Percentiles rank a stretch among this genome's conserved stretches.
Evolutionary conservation across 768 basidiomycete species (phyloP).

Genomic region (Boletus tomentosulus): DNA sequence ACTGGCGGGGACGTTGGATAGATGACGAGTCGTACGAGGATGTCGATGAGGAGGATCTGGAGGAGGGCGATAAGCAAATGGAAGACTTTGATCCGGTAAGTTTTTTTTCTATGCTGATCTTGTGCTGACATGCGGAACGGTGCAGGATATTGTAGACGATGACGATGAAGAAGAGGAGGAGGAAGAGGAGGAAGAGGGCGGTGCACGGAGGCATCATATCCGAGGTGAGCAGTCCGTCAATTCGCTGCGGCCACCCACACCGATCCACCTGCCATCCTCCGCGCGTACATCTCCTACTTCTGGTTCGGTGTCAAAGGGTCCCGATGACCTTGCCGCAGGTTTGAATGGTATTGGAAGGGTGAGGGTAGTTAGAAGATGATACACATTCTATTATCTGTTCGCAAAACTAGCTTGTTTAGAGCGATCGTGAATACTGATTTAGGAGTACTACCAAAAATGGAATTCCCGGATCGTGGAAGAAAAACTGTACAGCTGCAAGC

Average conservation of each 20-base stretch:
- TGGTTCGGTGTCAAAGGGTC: slow-evolving; percentile 43
- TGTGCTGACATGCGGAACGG: slow-evolving; percentile 11
- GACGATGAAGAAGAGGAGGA: slow-evolving; percentile 58
- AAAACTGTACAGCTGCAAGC: slow-evolving; percentile 62
- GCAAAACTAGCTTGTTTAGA: slow-evolving; percentile 6
- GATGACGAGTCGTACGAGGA: slow-evolving; percentile 72
- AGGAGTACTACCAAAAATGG: slow-evolving; percentile 16
- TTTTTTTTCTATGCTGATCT: background rate
- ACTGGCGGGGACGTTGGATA: slow-evolving; percentile 89
- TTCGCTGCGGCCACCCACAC: slow-evolving; percentile 37
- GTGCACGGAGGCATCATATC: slow-evolving; percentile 25
- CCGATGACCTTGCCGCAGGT: slow-evolving; percentile 31
- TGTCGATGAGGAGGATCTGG: slow-evolving; percentile 47
- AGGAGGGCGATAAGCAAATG: slow-evolving; percentile 66
- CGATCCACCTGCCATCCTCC: slow-evolving; percentile 39
- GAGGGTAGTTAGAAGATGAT: slow-evolving; percentile 47
- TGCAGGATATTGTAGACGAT: slow-evolving; percentile 51
- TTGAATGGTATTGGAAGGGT: slow-evolving; percentile 40
- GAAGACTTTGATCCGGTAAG: slow-evolving; percentile 83
- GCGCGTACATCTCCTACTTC: slow-evolving; percentile 51
- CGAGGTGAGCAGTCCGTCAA: slow-evolving; percentile 36
- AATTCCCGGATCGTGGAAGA: slow-evolving; percentile 21
- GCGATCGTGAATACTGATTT: background rate
- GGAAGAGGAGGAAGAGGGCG: slow-evolving; percentile 31
- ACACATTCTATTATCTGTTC: slow-evolving; percentile 15